phyloP scores from a whole-genome alignment of 257 asterid genomes.

The Gynochthodes officinalis region DNA sequence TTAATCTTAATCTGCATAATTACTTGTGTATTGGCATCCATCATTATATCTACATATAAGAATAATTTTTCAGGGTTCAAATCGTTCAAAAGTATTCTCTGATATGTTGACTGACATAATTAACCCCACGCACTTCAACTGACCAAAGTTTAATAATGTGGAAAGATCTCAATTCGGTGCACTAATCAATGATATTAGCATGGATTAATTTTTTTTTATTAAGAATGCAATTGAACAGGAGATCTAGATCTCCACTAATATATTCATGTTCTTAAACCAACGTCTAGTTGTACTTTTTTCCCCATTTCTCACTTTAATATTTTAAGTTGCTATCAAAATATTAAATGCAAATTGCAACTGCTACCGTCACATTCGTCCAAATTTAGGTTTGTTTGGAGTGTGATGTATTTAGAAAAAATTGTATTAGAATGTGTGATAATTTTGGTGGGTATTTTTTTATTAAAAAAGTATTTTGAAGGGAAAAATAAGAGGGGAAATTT shows the following conservation, averaged over 20 bases:
- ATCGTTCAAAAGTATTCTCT: not conserved
- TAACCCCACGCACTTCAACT: not conserved
- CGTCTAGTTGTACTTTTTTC: not conserved
- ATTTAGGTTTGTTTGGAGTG: no score
- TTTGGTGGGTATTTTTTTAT: no score
- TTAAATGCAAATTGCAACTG: no score
- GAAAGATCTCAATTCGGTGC: not conserved
- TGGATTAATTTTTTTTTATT: not conserved
- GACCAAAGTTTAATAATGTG: not conserved
- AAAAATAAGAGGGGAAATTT: no score
- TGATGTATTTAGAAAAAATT: no score
- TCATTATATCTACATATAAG: not conserved
- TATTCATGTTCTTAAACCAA: not conserved
- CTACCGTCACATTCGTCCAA: no score
- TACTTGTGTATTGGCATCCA: no score
- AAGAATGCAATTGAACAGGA: no score
- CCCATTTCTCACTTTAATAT: not conserved
- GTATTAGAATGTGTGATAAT: no score
- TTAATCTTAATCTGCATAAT: not conserved
- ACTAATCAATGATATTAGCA: not conserved
- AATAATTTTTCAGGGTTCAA: not conserved
- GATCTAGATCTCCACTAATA: not conserved
- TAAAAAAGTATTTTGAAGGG: no score
- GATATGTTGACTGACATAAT: slow-evolving; percentile 7
- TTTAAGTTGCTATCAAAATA: no score